phyloP scores from a whole-genome alignment of 2,329 filamentous ascomycete species.

The Beauveria sp. region DNA sequence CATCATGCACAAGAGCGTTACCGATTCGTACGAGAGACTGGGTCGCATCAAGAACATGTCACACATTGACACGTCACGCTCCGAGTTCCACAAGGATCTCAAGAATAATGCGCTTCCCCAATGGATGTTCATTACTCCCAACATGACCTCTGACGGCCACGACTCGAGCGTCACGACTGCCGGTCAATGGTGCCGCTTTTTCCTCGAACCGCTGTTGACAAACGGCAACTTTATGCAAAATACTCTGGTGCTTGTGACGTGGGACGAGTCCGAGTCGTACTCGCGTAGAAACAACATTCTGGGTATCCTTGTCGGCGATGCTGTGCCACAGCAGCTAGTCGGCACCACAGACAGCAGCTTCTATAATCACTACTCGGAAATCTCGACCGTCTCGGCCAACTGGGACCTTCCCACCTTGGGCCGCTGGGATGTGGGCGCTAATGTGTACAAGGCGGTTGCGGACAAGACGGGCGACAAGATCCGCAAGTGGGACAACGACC shows the following conservation, averaged over 20 bases:
- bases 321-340: constrained; percentile 52
- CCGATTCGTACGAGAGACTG: constrained; percentile 50
- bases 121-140: constrained; percentile 63
- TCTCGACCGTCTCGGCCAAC: constrained; percentile 60
- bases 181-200: constrained; percentile 58
- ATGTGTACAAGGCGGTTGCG: constrained; percentile 55
- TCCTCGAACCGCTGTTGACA: constrained; percentile 62
- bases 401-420: constrained; percentile 63
- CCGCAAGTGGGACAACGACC: constrained; percentile 27
- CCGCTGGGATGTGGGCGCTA: constrained; percentile 64
- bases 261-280: constrained; percentile 72
- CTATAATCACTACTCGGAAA: constrained; percentile 65
- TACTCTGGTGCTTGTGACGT: constrained; percentile 68
- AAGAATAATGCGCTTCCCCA: constrained; percentile 57
- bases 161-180: constrained; percentile 66
- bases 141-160: constrained; percentile 71
- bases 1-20: constrained; percentile 59
- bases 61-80: constrained; percentile 30
- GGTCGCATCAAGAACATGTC: constrained; percentile 65
- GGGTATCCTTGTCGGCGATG: constrained; percentile 65
- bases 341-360: constrained; percentile 62
- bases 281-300: constrained; percentile 59
- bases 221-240: constrained; percentile 67
- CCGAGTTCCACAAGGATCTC: constrained; percentile 60
- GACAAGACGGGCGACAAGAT: constrained; percentile 49